Percentiles rank a stretch among this genome's conserved stretches.
These are phyloP conservation scores for Hydrangea macrophylla DNA, from an alignment of 148 eudicot genomes.

Conservation along the genomic window DNA sequence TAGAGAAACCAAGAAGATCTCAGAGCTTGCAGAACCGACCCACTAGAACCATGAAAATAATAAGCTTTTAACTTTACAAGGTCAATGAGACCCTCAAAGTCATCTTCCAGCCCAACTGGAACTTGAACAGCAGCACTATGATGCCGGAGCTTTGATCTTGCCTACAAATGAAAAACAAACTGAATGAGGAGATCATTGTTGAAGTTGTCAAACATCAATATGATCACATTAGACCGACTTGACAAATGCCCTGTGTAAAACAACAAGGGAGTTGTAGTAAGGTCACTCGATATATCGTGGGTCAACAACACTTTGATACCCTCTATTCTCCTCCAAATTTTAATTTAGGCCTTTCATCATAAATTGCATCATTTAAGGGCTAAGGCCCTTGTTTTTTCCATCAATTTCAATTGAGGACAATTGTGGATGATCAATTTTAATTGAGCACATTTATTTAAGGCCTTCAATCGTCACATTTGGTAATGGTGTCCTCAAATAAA, in stretches of 20 bases:
- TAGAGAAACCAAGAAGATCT: slow-evolving; percentile 3
- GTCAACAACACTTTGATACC: too few species aligned
- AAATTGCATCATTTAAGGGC: too few species aligned
- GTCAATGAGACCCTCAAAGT: slow-evolving; percentile 87
- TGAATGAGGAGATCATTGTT: neutral
- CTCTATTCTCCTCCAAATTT: too few species aligned
- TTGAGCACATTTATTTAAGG: too few species aligned
- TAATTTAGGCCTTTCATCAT: too few species aligned
- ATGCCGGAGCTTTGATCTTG: slow-evolving; percentile 91
- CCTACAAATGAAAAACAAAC: slow-evolving; percentile 33
- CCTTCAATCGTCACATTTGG: too few species aligned
- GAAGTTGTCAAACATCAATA: neutral
- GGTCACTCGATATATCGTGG: too few species aligned
- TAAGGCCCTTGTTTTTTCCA: too few species aligned
- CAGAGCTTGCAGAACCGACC: slow-evolving; percentile 51
- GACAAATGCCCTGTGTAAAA: neutral
- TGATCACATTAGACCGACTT: neutral
- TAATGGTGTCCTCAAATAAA: too few species aligned
- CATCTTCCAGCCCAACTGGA: slow-evolving; percentile 94
- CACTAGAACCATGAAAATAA: slow-evolving; percentile 78
- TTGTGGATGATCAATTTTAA: too few species aligned
- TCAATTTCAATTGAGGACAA: too few species aligned
- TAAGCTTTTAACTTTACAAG: slow-evolving; percentile 80
- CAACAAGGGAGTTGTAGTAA: neutral
- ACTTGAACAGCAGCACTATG: slow-evolving; percentile 96